These are phyloP conservation scores for Podila minutissima DNA, from an alignment of 192 early-diverging fungal species.

Conservation along the genomic window DNA sequence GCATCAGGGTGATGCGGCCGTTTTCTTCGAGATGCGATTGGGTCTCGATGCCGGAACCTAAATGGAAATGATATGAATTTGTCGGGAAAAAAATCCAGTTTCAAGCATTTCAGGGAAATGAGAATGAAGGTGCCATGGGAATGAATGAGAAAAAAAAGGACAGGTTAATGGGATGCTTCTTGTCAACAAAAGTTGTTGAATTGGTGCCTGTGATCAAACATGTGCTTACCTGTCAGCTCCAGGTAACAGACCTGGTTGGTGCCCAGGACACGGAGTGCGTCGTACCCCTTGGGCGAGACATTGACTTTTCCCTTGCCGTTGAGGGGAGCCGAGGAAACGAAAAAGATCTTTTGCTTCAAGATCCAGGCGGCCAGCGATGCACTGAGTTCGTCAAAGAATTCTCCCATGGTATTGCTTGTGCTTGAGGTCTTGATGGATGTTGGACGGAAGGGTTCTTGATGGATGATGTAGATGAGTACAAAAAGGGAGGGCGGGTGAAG, in stretches of 20 bases:
- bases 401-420: slow-evolving; percentile 44
- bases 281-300: slow-evolving; percentile 66
- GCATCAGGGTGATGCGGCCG: slow-evolving; percentile 68
- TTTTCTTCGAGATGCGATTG: slow-evolving; percentile 69
- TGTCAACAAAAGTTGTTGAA: not conserved
- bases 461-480: not conserved
- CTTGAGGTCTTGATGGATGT: no score
- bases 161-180: not conserved
- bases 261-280: slow-evolving; percentile 55
- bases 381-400: slow-evolving; percentile 52
- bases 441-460: no score
- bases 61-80: no score
- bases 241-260: slow-evolving; percentile 46
- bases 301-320: slow-evolving; percentile 59
- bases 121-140: not conserved
- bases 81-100: no score
- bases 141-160: not conserved
- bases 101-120: no score
- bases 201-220: not conserved
- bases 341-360: slow-evolving; percentile 62
- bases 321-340: slow-evolving; percentile 62
- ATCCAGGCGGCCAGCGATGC: slow-evolving; percentile 58
- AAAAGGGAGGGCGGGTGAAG: not conserved
- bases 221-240: slow-evolving; percentile 34
- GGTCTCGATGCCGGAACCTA: slow-evolving; percentile 62